Evolutionary conservation across 768 basidiomycete genomes (phyloP), one percentile per base, ranked within the genome.

Genomic region (Lyophyllum semitale): DNA sequence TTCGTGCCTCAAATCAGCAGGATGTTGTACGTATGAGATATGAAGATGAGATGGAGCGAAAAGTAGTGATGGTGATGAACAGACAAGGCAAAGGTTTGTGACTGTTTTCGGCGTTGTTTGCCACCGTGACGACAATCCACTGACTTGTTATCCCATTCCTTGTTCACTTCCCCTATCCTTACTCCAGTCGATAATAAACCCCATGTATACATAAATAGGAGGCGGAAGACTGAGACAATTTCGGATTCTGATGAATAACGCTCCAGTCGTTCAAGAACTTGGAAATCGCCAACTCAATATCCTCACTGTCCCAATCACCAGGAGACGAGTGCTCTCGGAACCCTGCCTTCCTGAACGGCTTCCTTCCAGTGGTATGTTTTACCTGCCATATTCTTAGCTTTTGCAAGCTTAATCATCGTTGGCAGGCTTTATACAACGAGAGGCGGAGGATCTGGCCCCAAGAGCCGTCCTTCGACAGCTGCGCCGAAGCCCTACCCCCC

Each of bases 321-420:
- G 82, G 54, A 71, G 65, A 55, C 78, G 77, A 40, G 60, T 83
- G 2, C 59, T 59, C 8, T 77, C 83, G 3, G 73, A 81, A 9
- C 81, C 81, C 53, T 88, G 86, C 66, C 75, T 91, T 30, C 87
- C 84, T 29, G 81, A 79, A 48, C 79, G 89, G n/a, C 77, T 91
- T 42, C 90, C 90, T 13, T 80, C 85, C 8, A 78, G 73, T 57
- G 80, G 88, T 87, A 60, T 48, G 81, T 54, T 43, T n/a, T 13
- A 27, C 53, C 18, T 26, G 30, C 26, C 43, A 22, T 59, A n/a
- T 23, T 57, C 29, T 1, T 42, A 35, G 30, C 62, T 61, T 18
- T 52, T 37, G 45, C 41, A 41, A 26, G 38, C 52, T 59, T 68
- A 66, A 53, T 68, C 59, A 44, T 63, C 51, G 60, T 66, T 61